Conservation (phyloP, 2,329 filamentous ascomycete species). For the Trichoderma brevicompactum region DNA sequence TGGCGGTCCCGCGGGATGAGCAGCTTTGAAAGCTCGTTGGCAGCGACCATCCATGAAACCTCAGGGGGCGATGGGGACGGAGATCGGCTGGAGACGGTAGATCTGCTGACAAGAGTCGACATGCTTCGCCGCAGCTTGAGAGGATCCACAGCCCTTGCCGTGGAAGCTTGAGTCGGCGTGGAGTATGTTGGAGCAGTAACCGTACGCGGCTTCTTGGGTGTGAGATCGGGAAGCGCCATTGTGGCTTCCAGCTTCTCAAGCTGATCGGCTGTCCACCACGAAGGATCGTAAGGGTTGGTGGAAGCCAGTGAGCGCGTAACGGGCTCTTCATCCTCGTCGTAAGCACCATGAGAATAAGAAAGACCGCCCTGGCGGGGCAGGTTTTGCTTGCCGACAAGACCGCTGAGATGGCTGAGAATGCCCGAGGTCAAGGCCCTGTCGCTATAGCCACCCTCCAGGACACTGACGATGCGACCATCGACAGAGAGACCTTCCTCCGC, state of each 20-base stretch:
- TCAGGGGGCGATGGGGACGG: slow-evolving; percentile 75
- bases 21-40: slow-evolving; percentile 79
- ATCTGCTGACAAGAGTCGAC: slow-evolving; percentile 53
- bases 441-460: slow-evolving; percentile 95
- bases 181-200: slow-evolving; percentile 73
- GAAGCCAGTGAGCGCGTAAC: slow-evolving; percentile 34
- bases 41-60: slow-evolving; percentile 83
- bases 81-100: slow-evolving; percentile 40
- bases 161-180: slow-evolving; percentile 85
- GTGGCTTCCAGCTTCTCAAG: slow-evolving; percentile 72
- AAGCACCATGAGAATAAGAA: slow-evolving; percentile 39
- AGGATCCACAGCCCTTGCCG: slow-evolving; percentile 75
- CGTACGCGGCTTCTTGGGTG: slow-evolving; percentile 58
- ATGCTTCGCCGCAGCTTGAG: slow-evolving; percentile 67
- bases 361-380: slow-evolving; percentile 9
- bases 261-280: slow-evolving; percentile 71
- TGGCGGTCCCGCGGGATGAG: slow-evolving; percentile 78
- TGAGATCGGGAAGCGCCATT: slow-evolving; percentile 53
- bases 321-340: slow-evolving; percentile 39
- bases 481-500: slow-evolving; percentile 77
- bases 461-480: slow-evolving; percentile 86
- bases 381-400: slow-evolving; percentile 65
- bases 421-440: slow-evolving; percentile 88
- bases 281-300: slow-evolving; percentile 61
- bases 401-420: slow-evolving; percentile 86